These are phyloP conservation scores for Colletotrichum musae DNA, from an alignment of 2,329 filamentous ascomycete species.

Conservation along the genomic window DNA sequence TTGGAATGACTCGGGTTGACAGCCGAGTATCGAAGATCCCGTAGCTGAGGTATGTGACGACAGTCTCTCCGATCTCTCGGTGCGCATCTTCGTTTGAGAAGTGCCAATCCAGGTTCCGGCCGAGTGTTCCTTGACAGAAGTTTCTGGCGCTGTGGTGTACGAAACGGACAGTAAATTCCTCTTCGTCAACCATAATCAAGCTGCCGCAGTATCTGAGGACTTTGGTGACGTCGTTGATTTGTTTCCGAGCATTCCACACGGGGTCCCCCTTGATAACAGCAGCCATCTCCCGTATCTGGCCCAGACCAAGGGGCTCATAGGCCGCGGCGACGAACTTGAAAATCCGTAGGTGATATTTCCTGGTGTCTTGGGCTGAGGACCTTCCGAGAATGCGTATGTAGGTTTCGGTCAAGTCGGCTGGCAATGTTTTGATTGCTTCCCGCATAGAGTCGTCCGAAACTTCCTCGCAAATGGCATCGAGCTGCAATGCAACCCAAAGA, in stretches of 20 bases:
- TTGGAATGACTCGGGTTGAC: background rate
- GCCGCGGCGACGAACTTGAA: slow-evolving; percentile 51
- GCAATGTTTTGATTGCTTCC: slow-evolving; percentile 49
- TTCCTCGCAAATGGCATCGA: slow-evolving; percentile 50
- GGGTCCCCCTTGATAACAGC: slow-evolving; percentile 52
- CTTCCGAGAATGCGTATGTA: slow-evolving; percentile 50
- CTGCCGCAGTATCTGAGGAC: slow-evolving; percentile 51
- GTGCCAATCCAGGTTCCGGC: background rate
- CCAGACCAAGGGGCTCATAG: slow-evolving; percentile 47
- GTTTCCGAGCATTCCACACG: slow-evolving; percentile 45
- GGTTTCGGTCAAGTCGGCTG: slow-evolving; percentile 48
- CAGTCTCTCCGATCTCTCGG: slow-evolving; percentile 42
- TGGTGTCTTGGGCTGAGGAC: slow-evolving; percentile 45
- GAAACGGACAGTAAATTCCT: slow-evolving; percentile 48
- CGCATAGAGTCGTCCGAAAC: slow-evolving; percentile 54
- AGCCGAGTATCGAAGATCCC: slow-evolving; percentile 42
- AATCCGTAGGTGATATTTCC: slow-evolving; percentile 26
- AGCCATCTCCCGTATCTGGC: slow-evolving; percentile 56
- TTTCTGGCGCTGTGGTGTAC: slow-evolving; percentile 54
- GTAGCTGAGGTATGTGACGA: slow-evolving; percentile 50
- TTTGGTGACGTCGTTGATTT: slow-evolving; percentile 41
- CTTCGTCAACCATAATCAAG: slow-evolving; percentile 53
- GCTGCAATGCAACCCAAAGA: slow-evolving; percentile 51
- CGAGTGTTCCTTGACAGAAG: slow-evolving; percentile 47
- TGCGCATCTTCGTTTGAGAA: background rate